phyloP scores from a whole-genome alignment of 2,329 filamentous ascomycete species.

The Boeremia exigua region DNA sequence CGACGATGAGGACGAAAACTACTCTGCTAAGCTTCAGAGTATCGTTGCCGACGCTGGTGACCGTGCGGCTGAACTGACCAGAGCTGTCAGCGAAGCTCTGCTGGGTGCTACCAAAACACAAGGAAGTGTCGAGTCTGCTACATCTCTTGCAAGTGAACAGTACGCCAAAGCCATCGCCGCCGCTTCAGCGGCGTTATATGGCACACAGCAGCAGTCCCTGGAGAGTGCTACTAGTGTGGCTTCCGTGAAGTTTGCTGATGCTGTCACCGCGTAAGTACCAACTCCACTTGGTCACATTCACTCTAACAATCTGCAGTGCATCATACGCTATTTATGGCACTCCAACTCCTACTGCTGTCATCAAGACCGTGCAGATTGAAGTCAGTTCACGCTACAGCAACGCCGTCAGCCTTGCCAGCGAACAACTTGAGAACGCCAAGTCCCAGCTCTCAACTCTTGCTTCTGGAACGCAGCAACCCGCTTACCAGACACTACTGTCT shows the following conservation, averaged over 20 bases:
- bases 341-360: conserved; percentile 53
- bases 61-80: conserved; percentile 60
- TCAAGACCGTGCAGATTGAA: conserved; percentile 53
- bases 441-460: conserved; percentile 71
- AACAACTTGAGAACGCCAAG: conserved; percentile 70
- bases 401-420: conserved; percentile 69
- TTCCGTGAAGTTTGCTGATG: conserved; percentile 61
- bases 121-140: conserved; percentile 57
- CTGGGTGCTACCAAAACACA: conserved; percentile 54
- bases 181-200: conserved; percentile 63
- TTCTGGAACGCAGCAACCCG: conserved; percentile 71
- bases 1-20: conserved; percentile 54
- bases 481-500: conserved; percentile 71
- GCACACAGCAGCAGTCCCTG: conserved; percentile 50
- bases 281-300: neutral
- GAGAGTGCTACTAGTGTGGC: conserved; percentile 58
- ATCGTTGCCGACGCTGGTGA: conserved; percentile 61
- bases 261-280: conserved; percentile 61
- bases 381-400: conserved; percentile 65
- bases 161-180: conserved; percentile 64
- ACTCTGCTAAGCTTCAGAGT: conserved; percentile 59
- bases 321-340: conserved; percentile 63
- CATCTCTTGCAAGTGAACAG: conserved; percentile 62
- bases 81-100: conserved; percentile 63
- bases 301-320: conserved; percentile 48